Conservation (phyloP, 2,329 filamentous ascomycete genomes). For the Penicillium sp. region DNA sequence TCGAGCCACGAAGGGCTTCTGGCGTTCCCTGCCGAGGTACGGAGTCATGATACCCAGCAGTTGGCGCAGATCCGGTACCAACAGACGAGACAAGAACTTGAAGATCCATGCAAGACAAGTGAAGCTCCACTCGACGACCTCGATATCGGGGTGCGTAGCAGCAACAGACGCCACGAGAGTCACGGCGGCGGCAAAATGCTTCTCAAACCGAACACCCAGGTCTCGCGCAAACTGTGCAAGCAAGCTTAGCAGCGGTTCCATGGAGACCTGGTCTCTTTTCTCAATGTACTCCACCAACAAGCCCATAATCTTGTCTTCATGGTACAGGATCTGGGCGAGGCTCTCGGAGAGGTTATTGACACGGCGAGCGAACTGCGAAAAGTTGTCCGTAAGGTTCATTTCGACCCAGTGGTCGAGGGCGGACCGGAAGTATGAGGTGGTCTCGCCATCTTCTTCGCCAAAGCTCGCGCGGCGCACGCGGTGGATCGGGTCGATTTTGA, state of each 20-base stretch:
- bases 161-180: constrained; percentile 72
- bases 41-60: constrained; percentile 78
- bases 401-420: constrained; percentile 85
- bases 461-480: constrained; percentile 76
- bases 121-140: constrained; percentile 98
- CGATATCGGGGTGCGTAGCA: constrained; percentile 68
- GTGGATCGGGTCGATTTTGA: constrained; percentile 90
- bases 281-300: constrained; percentile 70
- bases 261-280: constrained; percentile 67
- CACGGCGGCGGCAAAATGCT: constrained; percentile 73
- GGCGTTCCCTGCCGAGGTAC: constrained; percentile 73
- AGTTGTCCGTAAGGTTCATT: constrained; percentile 79
- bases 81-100: constrained; percentile 86
- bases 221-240: constrained; percentile 93
- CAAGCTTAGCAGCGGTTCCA: constrained; percentile 84
- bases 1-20: constrained; percentile 79
- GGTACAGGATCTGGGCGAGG: constrained; percentile 84
- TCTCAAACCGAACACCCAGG: constrained; percentile 78
- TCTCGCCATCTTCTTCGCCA: constrained; percentile 67
- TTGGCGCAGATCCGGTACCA: constrained; percentile 79
- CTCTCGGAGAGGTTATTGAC: constrained; percentile 77
- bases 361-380: constrained; percentile 69
- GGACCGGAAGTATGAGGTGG: constrained; percentile 80
- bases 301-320: constrained; percentile 78
- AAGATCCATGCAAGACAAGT: constrained; percentile 90